phyloP scores from a whole-genome alignment of 805 yeast genomes.

The Huiozyma naganishii region DNA sequence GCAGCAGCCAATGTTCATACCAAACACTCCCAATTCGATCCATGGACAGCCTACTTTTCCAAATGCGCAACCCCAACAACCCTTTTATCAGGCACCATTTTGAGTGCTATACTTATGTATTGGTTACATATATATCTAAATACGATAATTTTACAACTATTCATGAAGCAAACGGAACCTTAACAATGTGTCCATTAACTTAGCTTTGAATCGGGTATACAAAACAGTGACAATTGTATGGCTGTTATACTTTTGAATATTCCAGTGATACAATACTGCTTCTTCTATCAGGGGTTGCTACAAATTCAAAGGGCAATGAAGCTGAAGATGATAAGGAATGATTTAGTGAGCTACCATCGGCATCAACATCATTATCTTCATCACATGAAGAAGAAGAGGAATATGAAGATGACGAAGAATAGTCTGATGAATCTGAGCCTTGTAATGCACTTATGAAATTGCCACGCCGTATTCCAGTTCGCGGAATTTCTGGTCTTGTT shows the following conservation, averaged over 20 bases:
- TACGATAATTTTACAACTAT: too few species aligned
- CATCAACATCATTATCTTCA: too few species aligned
- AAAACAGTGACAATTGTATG: too few species aligned
- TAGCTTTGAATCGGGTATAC: too few species aligned
- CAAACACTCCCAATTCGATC: not conserved
- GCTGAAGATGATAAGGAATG: constrained; percentile 1
- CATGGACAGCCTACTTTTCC: not conserved
- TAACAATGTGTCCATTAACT: too few species aligned
- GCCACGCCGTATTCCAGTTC: constrained; percentile 3
- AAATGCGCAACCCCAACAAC: constrained; percentile 1
- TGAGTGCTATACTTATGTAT: not conserved
- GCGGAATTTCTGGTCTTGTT: constrained; percentile 4
- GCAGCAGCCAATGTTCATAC: constrained; percentile 2
- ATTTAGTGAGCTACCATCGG: not conserved
- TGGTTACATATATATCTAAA: too few species aligned
- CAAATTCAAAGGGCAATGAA: constrained; percentile 21
- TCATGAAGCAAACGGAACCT: too few species aligned
- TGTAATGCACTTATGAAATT: constrained; percentile 3
- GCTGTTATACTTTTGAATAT: not conserved
- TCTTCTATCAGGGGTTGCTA: constrained; percentile 16
- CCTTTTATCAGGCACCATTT: constrained; percentile 1
- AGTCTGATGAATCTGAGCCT: constrained; percentile 3
- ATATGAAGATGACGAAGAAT: not conserved
- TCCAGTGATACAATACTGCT: constrained; percentile 15
- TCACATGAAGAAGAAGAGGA: not conserved